Evolutionary conservation across 2,329 filamentous ascomycete species (phyloP), one percentile per base, ranked within the genome.

Genomic region (Chaetomium sp.): DNA sequence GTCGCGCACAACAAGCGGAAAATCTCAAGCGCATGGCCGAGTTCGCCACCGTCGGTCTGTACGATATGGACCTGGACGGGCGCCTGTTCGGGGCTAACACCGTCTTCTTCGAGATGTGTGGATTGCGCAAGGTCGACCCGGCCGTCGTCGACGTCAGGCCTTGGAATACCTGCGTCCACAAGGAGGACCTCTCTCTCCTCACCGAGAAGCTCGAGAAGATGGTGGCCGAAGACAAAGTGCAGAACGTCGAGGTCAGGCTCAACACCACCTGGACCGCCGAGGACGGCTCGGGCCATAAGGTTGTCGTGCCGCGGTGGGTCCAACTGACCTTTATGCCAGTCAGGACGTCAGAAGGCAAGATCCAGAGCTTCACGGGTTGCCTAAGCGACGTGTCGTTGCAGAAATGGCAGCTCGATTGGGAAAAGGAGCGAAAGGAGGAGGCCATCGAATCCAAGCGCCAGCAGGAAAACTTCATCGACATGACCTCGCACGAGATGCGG

Each of bases 381-480:
- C 72, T 82, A 38, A 82, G 77, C 65, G 82, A 82, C 69, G 81
- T 82, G 10, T 84, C 78, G 9, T 71, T 79, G 68, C 82, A 81
- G 65, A 82, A 79, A 65, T 83, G 78, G 79, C 82, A 82, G 73
- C 74, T 81, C n/a, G 82, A 80, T 67, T 78, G 77, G 57, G 83
- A 83, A 69, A 81, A 78, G 60, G 74, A 78, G 69, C 79, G 78
- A 58, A 84, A 81, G 72, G 82, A 83, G 51, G 83, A 87, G 63
- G 85, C 85, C 1, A 81, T 87, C 29, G 83, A 86, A 71, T 82
- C 83, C 33, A 85, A 84, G 70, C 79, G 88, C 5, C 89, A 91
- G 72, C 91, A 94, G 72, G 90, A 93, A 71, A 90, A 90, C 68
- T 93, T 93, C 71, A 91, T 93, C 71, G 90, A 92, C 74, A 91